phyloP scores from a whole-genome alignment of 139 green algal species.

The Tetraselmis striata region DNA sequence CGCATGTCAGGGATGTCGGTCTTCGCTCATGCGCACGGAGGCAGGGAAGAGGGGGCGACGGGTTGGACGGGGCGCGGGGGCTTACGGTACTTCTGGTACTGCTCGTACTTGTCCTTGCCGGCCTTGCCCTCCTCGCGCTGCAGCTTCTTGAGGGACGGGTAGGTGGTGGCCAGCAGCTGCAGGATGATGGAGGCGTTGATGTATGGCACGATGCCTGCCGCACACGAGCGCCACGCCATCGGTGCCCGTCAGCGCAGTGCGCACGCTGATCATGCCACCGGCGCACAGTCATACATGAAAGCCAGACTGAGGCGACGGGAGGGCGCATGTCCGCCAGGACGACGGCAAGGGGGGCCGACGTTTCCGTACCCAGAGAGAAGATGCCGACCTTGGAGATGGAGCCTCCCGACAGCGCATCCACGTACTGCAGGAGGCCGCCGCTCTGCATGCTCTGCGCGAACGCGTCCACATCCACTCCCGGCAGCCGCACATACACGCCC shows the following conservation, averaged over 20 bases:
- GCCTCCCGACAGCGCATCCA: slow-evolving; percentile 84
- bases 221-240: no score
- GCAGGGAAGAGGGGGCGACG: neutral
- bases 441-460: slow-evolving; percentile 66
- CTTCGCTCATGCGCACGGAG: no score
- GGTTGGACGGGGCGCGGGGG: no score
- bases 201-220: slow-evolving; percentile 92
- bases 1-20: neutral
- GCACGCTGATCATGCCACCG: no score
- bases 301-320: no score
- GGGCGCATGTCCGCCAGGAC: no score
- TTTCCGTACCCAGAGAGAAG: slow-evolving; percentile 76
- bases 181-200: slow-evolving; percentile 97
- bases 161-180: slow-evolving; percentile 82
- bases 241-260: no score
- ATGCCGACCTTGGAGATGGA: slow-evolving; percentile 81
- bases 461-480: slow-evolving; percentile 79
- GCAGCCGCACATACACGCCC: slow-evolving; percentile 90
- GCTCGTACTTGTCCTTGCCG: slow-evolving; percentile 78
- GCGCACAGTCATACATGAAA: no score
- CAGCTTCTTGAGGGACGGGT: slow-evolving; percentile 88
- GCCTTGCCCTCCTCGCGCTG: slow-evolving; percentile 92
- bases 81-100: slow-evolving; percentile 76
- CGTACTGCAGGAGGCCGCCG: slow-evolving; percentile 82
- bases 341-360: neutral